A percentile compares a stretch with the other conserved stretches of the same genome.
Conservation (phyloP, 148 eudicot genomes). For the Vaccinium vitisidaea region DNA sequence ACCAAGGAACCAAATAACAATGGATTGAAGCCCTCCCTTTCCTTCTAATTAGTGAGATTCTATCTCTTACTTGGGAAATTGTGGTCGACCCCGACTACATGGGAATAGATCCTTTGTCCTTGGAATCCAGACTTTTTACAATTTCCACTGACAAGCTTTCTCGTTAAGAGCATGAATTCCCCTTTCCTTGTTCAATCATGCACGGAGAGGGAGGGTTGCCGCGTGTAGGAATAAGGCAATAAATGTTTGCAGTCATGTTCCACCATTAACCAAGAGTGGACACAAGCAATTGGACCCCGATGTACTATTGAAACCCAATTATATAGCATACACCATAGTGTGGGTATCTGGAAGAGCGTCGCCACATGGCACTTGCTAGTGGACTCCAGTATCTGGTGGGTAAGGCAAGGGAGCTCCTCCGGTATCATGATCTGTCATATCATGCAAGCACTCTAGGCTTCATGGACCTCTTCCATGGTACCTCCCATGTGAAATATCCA, state of each 20-base stretch:
- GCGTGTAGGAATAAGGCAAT: not conserved
- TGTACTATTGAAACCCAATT: not conserved
- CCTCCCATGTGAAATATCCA: no score
- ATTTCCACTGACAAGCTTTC: not conserved
- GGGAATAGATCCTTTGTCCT: not conserved
- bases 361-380: no score
- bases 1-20: no score
- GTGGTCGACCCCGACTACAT: not conserved
- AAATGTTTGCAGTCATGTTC: not conserved
- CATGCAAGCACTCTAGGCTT: no score
- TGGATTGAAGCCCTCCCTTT: not conserved
- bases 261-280: not conserved
- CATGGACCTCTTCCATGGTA: no score
- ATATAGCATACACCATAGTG: not conserved
- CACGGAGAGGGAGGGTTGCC: no score
- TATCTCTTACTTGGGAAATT: not conserved
- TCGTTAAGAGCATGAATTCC: no score
- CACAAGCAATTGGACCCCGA: not conserved
- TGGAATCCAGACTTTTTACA: not conserved
- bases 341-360: no score
- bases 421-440: no score
- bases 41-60: not conserved
- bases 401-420: no score
- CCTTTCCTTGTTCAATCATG: no score
- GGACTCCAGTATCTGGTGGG: no score